Evolutionary conservation across 805 yeast species (phyloP), one percentile per base, ranked within the genome.

Genomic region (Ogataea trehalophila): DNA sequence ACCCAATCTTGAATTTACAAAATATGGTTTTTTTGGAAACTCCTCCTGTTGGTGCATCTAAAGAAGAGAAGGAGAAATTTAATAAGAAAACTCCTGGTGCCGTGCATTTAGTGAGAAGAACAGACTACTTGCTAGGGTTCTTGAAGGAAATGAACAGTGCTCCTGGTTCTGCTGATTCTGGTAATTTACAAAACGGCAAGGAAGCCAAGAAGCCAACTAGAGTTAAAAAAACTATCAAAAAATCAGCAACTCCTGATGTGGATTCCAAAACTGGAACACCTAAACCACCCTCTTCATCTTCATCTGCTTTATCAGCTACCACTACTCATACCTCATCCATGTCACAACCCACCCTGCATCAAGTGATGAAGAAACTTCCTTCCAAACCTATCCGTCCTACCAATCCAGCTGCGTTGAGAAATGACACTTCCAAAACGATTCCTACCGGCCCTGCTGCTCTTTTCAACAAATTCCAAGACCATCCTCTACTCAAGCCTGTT

Each of bases 41-140:
- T 37, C 59, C 69, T 14, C 67, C 69, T 16, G 55, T 57, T 14
- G 63, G 62, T 20, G 66, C 68, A 2, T 62, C 65, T 5, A 69
- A 66, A 42, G 74, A 67, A 43, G 70, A 67, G 49, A 65, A 62
- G 53, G 73, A 65, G 14, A 65, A 60, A 52, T 48, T 63, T 38
- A 62, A 55, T 31, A 86, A 88, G 54, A 85, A 81, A 59, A 86
- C 85, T 4, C 98, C 99, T 0, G 94, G 95, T 8, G 77, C 97
- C 3, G 94, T 94, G 16, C 99, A 94, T 67, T 72, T 94, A 43
- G 88, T 87, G 11, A 81, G 99, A 67, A 80, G 99, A 62, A 83
- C 88, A 1, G 99, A 95, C 63, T 92, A 91, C 59, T 73, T 94
- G 58, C 76, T 92, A 26, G 67, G 79, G 2, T 81, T 88, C 11